Percentiles rank a stretch among this genome's conserved stretches.
phyloP scores from a whole-genome alignment of 2,329 filamentous ascomycete genomes.

The Epichloe brachyelytri region DNA sequence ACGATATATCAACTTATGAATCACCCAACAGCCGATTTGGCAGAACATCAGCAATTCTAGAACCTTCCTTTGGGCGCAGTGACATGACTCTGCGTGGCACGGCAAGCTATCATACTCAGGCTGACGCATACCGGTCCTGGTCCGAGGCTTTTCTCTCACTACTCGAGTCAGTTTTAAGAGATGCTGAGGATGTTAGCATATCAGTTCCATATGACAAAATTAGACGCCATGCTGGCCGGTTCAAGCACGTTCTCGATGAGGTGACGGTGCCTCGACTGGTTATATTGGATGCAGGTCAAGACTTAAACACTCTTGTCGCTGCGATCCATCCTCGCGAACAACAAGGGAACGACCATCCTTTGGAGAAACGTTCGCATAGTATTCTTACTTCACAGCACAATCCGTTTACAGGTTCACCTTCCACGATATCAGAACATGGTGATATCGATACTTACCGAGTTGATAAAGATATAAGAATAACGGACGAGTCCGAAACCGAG shows the following conservation, averaged over 20 bases:
- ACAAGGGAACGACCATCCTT: neutral
- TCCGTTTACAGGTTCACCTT: neutral
- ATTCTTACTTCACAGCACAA: neutral
- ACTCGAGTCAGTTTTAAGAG: constrained; percentile 42
- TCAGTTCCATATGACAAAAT: constrained; percentile 44
- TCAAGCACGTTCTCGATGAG: constrained; percentile 36
- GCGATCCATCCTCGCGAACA: neutral
- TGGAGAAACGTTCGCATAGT: neutral
- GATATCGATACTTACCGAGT: neutral
- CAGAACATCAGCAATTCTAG: constrained; percentile 14
- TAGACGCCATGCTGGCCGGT: constrained; percentile 35
- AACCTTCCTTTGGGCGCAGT: neutral
- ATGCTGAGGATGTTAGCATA: constrained; percentile 47
- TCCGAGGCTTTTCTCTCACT: constrained; percentile 42
- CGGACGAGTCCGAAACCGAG: no score
- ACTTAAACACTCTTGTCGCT: constrained; percentile 35
- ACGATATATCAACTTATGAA: constrained; percentile 28
- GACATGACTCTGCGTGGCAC: neutral
- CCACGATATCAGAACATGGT: neutral
- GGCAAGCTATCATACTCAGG: neutral
- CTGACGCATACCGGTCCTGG: constrained; percentile 29
- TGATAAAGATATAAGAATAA: neutral
- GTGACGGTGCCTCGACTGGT: constrained; percentile 40
- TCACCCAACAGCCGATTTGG: constrained; percentile 39
- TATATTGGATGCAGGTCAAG: constrained; percentile 38